Evolutionary conservation across 164 flowering plant genomes (phyloP), one percentile per base, ranked within the genome.

Genomic region (Nymphaea colorata): DNA sequence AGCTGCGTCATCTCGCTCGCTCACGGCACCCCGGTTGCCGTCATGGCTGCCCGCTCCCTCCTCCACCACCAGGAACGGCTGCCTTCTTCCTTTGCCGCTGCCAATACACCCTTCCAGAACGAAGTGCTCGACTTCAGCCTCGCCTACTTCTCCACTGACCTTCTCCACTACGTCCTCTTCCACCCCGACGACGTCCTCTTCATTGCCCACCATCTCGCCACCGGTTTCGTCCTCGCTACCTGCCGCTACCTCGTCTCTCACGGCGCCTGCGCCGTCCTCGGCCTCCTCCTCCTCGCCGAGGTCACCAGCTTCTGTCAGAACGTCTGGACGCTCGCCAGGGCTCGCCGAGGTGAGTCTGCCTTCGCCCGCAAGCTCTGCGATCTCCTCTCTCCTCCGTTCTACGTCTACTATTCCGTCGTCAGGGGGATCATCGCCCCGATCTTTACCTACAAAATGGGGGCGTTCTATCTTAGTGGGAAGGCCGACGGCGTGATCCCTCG

Each of bases 11-110:
- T 89, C 75, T 93, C 97, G 11, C 72, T 86, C 41, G 75, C 77
- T 64, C 97, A 91, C 67, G 98, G 97, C 61, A 89, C 96, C 2
- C 96, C 97, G 12, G 97, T 93, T 5, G 89, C 81, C 4, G n/a
- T 87, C 78, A 68, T 93, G 10, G 85, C 91, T 44, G 0, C 66
- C 5, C 43, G 16, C 45, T 77, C 95, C 41, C 60, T 89, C n/a
- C 45, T 43, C 59, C 12, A 68, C 41, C 70, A 67, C n/a, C 53
- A 70, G 69, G 71, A 16, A 3, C 16, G 11, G 16, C 41, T 17
- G 64, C 25, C 41, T 17, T 78, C 72, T 12, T 71, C 79, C 5
- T 86, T 91, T 72, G 77, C 87, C 12, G 75, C 94, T 12, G 68
- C 76, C 43, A 91, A 93, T 73, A 85, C 94, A 3, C 15, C n/a